A percentile compares a stretch with the other conserved stretches of the same genome.
These are phyloP conservation scores for Ceraceosorus bombacis DNA, from an alignment of 1,284 basidiomycete species.

Conservation along the genomic window DNA sequence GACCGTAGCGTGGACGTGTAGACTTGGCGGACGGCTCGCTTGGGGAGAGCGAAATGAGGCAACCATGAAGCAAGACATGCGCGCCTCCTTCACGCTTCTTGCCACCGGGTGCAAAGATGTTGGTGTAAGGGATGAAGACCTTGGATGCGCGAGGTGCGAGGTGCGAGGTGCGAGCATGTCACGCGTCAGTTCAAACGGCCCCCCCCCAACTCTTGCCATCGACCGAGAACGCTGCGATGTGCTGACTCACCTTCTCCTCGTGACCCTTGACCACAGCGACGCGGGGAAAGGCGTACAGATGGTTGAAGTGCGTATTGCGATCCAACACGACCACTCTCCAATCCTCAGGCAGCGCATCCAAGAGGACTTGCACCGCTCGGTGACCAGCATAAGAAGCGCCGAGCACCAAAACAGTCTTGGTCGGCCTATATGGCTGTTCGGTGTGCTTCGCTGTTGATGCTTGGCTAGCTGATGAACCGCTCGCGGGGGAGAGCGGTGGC, in stretches of 20 bases:
- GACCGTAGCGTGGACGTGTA: constrained; percentile 3
- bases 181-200: too few relatives aligned
- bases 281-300: constrained; percentile 54
- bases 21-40: neutral
- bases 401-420: constrained; percentile 12
- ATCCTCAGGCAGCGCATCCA: constrained; percentile 56
- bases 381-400: constrained; percentile 43
- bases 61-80: constrained; percentile 17
- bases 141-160: neutral
- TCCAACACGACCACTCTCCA: constrained; percentile 67
- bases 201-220: too few relatives aligned
- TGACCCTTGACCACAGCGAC: constrained; percentile 51
- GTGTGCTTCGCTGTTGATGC: too few relatives aligned
- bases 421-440: neutral
- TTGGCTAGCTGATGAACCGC: too few relatives aligned
- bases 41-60: constrained; percentile 11
- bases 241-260: constrained; percentile 48
- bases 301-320: constrained; percentile 57
- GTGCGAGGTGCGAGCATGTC: too few relatives aligned
- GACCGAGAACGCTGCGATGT: neutral
- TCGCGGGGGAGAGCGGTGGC: too few relatives aligned
- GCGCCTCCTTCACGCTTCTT: neutral
- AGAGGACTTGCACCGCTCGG: constrained; percentile 58
- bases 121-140: constrained; percentile 61
- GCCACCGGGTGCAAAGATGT: constrained; percentile 47